Evolutionary conservation across 148 eudicot genomes (phyloP).

Genomic region (Camellia lanceoleosa): DNA sequence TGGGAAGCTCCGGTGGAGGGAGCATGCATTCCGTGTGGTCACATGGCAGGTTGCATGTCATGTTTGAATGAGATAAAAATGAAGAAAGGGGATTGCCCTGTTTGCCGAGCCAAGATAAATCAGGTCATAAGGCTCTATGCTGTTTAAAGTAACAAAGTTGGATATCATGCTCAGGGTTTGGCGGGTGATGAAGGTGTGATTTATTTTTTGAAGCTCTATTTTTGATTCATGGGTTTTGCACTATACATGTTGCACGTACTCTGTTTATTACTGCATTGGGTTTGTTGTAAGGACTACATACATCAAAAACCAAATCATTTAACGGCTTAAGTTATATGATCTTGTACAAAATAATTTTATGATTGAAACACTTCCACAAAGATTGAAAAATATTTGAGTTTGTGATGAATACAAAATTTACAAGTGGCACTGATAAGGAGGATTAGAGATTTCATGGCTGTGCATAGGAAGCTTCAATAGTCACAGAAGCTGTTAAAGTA

Average conservation of each 20-base stretch:
- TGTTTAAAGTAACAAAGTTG: slow-evolving; percentile 29
- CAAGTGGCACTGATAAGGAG: too few species aligned
- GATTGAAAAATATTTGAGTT: too few species aligned
- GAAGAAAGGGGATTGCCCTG: slow-evolving; percentile 59
- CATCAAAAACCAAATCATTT: too few species aligned
- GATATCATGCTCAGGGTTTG: neutral
- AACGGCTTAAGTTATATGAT: too few species aligned
- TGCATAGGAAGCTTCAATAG: too few species aligned
- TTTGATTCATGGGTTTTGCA: neutral
- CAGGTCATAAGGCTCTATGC: slow-evolving; percentile 62
- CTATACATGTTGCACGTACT: neutral
- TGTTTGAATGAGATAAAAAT: slow-evolving; percentile 54
- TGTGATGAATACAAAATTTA: too few species aligned
- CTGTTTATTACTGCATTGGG: neutral
- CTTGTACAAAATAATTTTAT: too few species aligned
- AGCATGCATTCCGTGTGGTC: slow-evolving; percentile 77
- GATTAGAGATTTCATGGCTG: too few species aligned
- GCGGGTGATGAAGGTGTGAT: neutral
- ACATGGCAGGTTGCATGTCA: slow-evolving; percentile 73
- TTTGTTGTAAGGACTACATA: neutral
- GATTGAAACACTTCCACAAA: too few species aligned
- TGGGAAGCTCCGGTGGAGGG: slow-evolving; percentile 70
- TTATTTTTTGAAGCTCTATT: neutral
- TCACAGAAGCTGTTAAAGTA: too few species aligned
- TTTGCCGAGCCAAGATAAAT: slow-evolving; percentile 60